A percentile compares a stretch with the other conserved stretches of the same genome.
These are phyloP conservation scores for Eremothecium coryli DNA, from an alignment of 1,139 yeast genomes.

Conservation along the genomic window DNA sequence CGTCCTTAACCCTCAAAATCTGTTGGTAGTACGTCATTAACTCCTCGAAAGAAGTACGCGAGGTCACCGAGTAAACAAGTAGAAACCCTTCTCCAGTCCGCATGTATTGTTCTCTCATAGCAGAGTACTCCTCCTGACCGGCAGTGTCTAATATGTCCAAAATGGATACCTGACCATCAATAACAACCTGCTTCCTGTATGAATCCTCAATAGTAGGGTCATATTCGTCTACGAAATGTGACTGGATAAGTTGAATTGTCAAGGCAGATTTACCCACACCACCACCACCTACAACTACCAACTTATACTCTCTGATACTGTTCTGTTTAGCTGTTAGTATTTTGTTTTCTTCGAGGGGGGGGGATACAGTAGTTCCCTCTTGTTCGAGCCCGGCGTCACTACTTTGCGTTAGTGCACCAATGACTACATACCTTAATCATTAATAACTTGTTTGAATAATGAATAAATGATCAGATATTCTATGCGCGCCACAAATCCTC, in stretches of 20 bases:
- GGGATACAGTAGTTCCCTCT: neutral
- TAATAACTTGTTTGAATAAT: too few relatives aligned
- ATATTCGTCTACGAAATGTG: conserved; percentile 90
- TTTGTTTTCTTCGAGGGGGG: neutral
- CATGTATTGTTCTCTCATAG: conserved; percentile 92
- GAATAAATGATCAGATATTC: too few relatives aligned
- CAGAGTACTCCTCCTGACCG: conserved; percentile 95
- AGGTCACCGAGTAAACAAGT: conserved; percentile 75
- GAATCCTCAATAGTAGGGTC: conserved; percentile 97
- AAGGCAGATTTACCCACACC: conserved; percentile 97
- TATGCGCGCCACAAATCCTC: too few relatives aligned
- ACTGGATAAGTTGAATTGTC: conserved; percentile 81
- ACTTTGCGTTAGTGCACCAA: neutral
- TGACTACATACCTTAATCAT: neutral
- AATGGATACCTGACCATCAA: conserved; percentile 69
- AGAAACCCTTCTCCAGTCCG: conserved; percentile 89
- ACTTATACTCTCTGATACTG: conserved; percentile 55
- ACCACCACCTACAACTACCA: conserved; percentile 96
- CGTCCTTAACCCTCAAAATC: conserved; percentile 75
- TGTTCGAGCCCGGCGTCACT: too few relatives aligned
- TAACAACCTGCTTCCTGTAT: conserved; percentile 69
- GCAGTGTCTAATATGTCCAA: conserved; percentile 92
- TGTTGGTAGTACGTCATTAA: conserved; percentile 72
- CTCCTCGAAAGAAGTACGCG: conserved; percentile 72
- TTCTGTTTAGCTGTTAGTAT: conserved; percentile 7